Percentiles rank a stretch among this genome's conserved stretches.
Conservation (phyloP, 148 eudicot species). For the Rhododendron griersonianum region DNA sequence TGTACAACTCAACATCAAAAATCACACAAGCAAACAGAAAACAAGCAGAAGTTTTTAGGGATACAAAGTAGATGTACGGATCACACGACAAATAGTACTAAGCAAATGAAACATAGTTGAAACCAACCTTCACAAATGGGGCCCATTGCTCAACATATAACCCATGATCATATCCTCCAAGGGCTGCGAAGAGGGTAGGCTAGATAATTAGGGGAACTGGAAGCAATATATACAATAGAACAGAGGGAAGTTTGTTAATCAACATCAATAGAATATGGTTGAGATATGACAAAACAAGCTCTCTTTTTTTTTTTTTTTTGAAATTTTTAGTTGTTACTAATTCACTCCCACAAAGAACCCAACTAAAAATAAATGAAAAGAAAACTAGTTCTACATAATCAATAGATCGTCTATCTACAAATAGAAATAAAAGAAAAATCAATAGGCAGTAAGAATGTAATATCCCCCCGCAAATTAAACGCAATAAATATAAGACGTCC, state of each 20-base stretch:
- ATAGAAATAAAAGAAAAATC: background rate
- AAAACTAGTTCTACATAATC: background rate
- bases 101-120: background rate
- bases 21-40: background rate
- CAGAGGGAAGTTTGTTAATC: background rate
- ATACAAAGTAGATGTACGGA: background rate
- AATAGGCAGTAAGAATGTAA: background rate
- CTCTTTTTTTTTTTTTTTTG: too few relatives aligned
- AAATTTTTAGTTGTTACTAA: background rate
- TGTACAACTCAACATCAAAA: background rate
- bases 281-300: background rate
- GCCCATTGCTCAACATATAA: conserved; percentile 97
- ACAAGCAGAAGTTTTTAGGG: background rate
- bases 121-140: conserved; percentile 87
- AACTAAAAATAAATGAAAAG: background rate
- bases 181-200: conserved; percentile 41
- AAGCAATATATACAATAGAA: background rate
- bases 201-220: conserved; percentile 7
- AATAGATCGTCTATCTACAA: background rate
- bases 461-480: background rate
- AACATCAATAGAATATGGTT: background rate
- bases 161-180: conserved; percentile 86
- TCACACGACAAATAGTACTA: background rate
- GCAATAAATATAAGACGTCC: background rate
- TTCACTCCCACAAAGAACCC: background rate